Evolutionary conservation across 768 basidiomycete genomes (phyloP), one percentile per base, ranked within the genome.

Genomic region (Rhodotorula taiwanensis): DNA sequence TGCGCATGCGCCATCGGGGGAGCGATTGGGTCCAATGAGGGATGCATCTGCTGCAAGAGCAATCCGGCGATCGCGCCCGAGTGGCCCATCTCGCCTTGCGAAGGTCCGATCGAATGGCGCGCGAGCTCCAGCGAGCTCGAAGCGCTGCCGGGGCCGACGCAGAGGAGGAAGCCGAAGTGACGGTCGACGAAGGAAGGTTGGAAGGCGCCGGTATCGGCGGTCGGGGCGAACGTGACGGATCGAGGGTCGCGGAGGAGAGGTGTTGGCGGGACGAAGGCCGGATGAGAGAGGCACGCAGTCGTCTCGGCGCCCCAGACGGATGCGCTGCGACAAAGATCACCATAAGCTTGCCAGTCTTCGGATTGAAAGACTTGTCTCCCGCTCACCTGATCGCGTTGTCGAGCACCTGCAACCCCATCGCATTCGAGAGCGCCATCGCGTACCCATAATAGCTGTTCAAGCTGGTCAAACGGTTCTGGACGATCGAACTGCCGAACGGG

Each of bases 391-490:
- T 49, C 18, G 67, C 62, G 30, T 68, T 68, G 44, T 64, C 67
- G 23, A 56, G 41, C 30, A 64, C 67, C 20, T 60, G 33, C 41
- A 68, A 50, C 1, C 52, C 58, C 11, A 58, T 28, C 3, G 67
- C 58, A 36, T 68, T 69, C 4, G 58, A 66, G 8, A 69, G 58
- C 2, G 72, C 70, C 27, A 72, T 64, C 0, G 72, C 71, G 51
- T 70, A 74, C 15, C 65, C 73, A 25, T 62, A 70, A 49, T 71
- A 71, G n/a, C 73, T 72, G 0, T 53, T 52, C 50, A 67, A 64
- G 11, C 58, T 60, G n/a, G 58, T 57, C 5, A 68, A 41, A 33
- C 67, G 58, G 58, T 68, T 68, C 9, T 31, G 20, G 33, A 58
- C 36, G 28, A 68, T 57, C 34, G 60, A 58, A 33, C 55, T 57